These are phyloP conservation scores for Rhododendron simsii DNA, from an alignment of 148 eudicot species.

Conservation along the genomic window DNA sequence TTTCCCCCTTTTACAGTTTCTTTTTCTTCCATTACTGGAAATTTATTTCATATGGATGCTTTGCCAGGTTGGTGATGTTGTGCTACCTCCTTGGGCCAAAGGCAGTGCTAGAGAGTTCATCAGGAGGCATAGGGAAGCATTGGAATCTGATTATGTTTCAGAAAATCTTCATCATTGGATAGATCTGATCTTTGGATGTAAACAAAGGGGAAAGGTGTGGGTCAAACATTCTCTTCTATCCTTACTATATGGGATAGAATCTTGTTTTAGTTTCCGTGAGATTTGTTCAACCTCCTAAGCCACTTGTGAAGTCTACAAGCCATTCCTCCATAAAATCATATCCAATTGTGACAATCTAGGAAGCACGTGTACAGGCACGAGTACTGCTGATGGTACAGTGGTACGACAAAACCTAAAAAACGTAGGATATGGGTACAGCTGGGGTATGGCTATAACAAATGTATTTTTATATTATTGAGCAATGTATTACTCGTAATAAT, in stretches of 20 bases:
- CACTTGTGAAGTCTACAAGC: neutral
- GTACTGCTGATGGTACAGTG: neutral
- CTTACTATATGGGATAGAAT: neutral
- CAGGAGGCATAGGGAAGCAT: conserved; percentile 87
- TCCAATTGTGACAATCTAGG: neutral
- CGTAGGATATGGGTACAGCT: neutral
- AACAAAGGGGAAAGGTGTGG: conserved; percentile 95
- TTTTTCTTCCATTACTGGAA: neutral
- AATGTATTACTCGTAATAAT: no score
- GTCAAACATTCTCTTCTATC: neutral
- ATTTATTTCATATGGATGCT: conserved; percentile 9
- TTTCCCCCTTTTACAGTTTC: neutral
- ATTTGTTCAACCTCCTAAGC: neutral
- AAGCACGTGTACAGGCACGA: neutral
- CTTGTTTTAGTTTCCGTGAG: neutral
- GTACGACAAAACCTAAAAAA: neutral
- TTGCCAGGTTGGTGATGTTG: conserved; percentile 78
- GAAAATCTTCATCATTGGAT: conserved; percentile 98
- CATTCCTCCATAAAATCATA: neutral
- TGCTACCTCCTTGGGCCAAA: conserved; percentile 94
- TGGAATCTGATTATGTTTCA: conserved; percentile 95
- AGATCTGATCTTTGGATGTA: conserved; percentile 91
- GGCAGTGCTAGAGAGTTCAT: conserved; percentile 95
- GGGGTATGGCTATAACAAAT: neutral
- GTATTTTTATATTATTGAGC: neutral